Evolutionary conservation across 257 asterid species (phyloP).

Genomic region (Solanum medicagineum): DNA sequence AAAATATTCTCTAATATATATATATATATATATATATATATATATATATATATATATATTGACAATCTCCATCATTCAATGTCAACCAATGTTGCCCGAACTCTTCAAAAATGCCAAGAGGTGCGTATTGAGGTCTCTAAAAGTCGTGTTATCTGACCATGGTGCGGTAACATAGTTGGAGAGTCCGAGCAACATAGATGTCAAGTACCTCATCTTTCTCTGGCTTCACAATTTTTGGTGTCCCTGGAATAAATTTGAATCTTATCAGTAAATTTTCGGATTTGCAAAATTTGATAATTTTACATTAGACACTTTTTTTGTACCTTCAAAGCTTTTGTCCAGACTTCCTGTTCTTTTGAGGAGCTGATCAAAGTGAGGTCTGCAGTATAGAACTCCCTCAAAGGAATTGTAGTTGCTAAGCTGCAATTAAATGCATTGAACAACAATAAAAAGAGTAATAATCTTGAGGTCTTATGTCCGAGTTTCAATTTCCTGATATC

Average conservation of each 20-base stretch:
- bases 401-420: slow-evolving; percentile 83
- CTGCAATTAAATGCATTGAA: slow-evolving; percentile 19
- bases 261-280: neutral
- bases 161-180: neutral
- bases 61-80: neutral
- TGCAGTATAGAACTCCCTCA: slow-evolving; percentile 91
- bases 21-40: too few relatives aligned
- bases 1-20: too few relatives aligned
- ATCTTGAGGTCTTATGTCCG: neutral
- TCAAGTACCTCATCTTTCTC: slow-evolving; percentile 25
- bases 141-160: neutral
- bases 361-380: slow-evolving; percentile 97
- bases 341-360: slow-evolving; percentile 91
- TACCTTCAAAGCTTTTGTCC: slow-evolving; percentile 92
- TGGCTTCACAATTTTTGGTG: slow-evolving; percentile 79
- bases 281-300: neutral
- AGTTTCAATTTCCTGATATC: neutral
- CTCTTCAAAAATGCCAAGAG: neutral
- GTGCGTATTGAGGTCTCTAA: neutral
- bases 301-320: neutral
- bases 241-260: slow-evolving; percentile 30
- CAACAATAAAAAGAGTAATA: neutral
- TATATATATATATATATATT: too few relatives aligned
- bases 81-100: too few relatives aligned
- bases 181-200: neutral